Evolutionary conservation across 257 asterid species (phyloP).

Genomic region (Lavandula angustifolia): DNA sequence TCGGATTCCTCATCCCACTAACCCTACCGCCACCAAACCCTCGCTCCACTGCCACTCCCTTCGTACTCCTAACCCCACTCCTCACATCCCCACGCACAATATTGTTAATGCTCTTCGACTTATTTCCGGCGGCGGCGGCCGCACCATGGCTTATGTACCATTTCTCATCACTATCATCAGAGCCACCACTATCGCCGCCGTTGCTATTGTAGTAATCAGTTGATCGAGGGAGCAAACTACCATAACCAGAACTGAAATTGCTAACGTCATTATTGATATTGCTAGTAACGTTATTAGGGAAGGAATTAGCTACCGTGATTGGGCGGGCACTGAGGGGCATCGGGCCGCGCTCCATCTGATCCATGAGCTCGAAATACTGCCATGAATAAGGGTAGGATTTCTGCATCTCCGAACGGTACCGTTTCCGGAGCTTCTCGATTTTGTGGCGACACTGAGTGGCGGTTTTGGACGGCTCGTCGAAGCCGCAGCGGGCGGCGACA

Average conservation of each 20-base stretch:
- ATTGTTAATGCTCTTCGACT: slow-evolving; percentile 55
- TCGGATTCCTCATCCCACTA: slow-evolving; percentile 39
- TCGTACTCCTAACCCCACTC: slow-evolving; percentile 25
- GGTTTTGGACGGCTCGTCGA: slow-evolving; percentile 70
- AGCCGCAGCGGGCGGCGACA: slow-evolving; percentile 86
- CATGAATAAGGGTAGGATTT: slow-evolving; percentile 73
- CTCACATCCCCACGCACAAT: slow-evolving; percentile 41
- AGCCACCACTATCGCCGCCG: slow-evolving; percentile 33
- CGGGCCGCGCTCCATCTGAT: slow-evolving; percentile 90
- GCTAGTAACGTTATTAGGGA: slow-evolving; percentile 27
- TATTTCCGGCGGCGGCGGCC: slow-evolving; percentile 40
- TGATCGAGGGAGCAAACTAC: slow-evolving; percentile 29
- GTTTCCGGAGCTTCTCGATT: slow-evolving; percentile 85
- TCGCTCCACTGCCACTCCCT: slow-evolving; percentile 30
- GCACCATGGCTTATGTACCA: slow-evolving; percentile 36
- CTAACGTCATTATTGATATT: slow-evolving; percentile 8
- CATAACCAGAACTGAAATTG: slow-evolving; percentile 30
- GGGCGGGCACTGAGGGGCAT: slow-evolving; percentile 60
- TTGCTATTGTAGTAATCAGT: slow-evolving; percentile 28
- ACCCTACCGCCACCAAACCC: slow-evolving; percentile 28
- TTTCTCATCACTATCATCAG: slow-evolving; percentile 56
- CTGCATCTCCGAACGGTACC: slow-evolving; percentile 71
- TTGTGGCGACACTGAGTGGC: slow-evolving; percentile 97
- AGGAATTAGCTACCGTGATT: slow-evolving; percentile 45
- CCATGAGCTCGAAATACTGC: slow-evolving; percentile 85